Percentiles rank a stretch among this genome's conserved stretches.
Evolutionary conservation across 805 yeast species (phyloP).

Genomic region (Yamadazyma ubonensis): DNA sequence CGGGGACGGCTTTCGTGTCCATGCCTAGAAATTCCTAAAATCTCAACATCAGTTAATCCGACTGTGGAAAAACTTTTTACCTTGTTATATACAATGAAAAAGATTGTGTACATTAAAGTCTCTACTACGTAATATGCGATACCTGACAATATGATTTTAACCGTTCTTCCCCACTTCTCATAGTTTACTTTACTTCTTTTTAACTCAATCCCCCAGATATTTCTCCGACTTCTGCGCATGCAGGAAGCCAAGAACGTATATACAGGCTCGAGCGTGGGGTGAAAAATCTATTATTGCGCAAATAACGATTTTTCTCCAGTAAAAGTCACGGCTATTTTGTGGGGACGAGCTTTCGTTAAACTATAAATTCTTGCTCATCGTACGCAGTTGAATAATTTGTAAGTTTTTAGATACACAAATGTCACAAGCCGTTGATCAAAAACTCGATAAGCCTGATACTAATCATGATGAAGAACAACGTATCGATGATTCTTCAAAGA

Average conservation of each 20-base stretch:
- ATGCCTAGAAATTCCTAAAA: background rate
- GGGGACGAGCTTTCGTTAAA: slow-evolving; percentile 1
- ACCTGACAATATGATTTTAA: no score
- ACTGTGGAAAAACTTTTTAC: background rate
- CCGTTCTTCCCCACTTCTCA: background rate
- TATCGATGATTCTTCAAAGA: slow-evolving; percentile 1
- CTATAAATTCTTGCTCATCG: slow-evolving; percentile 2
- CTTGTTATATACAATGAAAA: no score
- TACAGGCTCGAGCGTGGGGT: slow-evolving; percentile 6
- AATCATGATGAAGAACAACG: slow-evolving; percentile 9
- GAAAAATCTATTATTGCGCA: slow-evolving; percentile 2
- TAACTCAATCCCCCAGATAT: slow-evolving; percentile 4
- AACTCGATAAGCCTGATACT: slow-evolving; percentile 8
- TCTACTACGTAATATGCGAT: no score
- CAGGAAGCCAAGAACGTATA: no score
- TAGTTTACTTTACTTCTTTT: background rate
- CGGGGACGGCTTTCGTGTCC: background rate
- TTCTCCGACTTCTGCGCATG: slow-evolving; percentile 1
- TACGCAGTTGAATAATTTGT: background rate
- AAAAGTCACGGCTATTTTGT: slow-evolving; percentile 5
- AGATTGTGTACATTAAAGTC: no score
- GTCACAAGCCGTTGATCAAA: slow-evolving; percentile 5
- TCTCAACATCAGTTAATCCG: slow-evolving; percentile 4
- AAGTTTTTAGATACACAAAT: no score
- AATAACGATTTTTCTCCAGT: slow-evolving; percentile 3